Conservation (phyloP, 441 rosid genomes). For the Erodium trifolium region DNA sequence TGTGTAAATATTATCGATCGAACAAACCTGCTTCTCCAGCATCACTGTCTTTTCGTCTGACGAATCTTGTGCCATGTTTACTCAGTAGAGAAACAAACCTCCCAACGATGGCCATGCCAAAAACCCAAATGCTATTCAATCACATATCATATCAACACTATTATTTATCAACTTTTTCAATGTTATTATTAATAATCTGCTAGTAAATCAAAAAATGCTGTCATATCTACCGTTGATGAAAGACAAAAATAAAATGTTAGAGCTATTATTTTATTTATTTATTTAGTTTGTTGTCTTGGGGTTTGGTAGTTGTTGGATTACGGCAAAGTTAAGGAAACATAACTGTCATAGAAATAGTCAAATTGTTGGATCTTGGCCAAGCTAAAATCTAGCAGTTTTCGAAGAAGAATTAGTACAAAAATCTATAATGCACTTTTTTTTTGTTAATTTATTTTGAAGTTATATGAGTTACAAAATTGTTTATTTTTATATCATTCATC, state of each 20-base stretch:
- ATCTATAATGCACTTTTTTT: not conserved
- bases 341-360: conserved; percentile 6
- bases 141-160: not conserved
- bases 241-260: too few species aligned
- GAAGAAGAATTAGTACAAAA: not conserved
- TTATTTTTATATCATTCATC: not conserved
- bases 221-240: too few species aligned
- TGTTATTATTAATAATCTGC: not conserved
- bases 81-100: conserved; percentile 17
- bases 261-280: not conserved
- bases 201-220: too few species aligned
- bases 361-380: conserved; percentile 4
- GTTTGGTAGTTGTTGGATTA: conserved; percentile 2
- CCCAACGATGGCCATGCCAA: conserved; percentile 6
- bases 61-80: conserved; percentile 15
- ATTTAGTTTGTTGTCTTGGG: not conserved
- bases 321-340: conserved; percentile 9
- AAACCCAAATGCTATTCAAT: not conserved
- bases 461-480: not conserved
- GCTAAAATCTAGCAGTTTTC: not conserved
- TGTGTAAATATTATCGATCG: too few species aligned
- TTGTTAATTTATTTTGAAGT: too few species aligned
- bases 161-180: too few species aligned
- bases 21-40: conserved; percentile 26
- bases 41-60: conserved; percentile 26